Percentiles rank a stretch among this genome's conserved stretches.
phyloP scores from a whole-genome alignment of 495 filamentous ascomycete species.

The Paragyromitra xinjiangensis region DNA sequence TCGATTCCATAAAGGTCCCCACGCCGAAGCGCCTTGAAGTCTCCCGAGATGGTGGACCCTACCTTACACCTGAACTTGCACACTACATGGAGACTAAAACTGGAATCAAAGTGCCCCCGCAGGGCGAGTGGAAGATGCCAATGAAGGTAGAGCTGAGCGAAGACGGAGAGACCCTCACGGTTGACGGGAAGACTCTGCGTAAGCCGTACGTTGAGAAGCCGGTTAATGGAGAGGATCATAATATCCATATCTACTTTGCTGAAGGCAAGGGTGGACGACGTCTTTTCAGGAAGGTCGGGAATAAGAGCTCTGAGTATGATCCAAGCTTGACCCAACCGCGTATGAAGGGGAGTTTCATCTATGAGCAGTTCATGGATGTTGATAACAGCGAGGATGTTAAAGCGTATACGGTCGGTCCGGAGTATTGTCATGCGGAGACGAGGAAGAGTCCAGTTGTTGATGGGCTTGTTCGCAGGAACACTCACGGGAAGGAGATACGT shows the following conservation, averaged over 20 bases:
- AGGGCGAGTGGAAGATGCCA: slow-evolving; percentile 58
- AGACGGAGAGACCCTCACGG: slow-evolving; percentile 83
- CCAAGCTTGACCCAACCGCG: slow-evolving; percentile 76
- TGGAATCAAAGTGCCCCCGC: slow-evolving; percentile 75
- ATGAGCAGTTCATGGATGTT: slow-evolving; percentile 94
- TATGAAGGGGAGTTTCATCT: slow-evolving; percentile 84
- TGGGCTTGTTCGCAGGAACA: slow-evolving; percentile 92
- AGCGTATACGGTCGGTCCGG: slow-evolving; percentile 93
- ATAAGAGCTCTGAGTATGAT: slow-evolving; percentile 96
- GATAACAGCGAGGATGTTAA: slow-evolving; percentile 98
- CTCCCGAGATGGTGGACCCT: slow-evolving; percentile 90
- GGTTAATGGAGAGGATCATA: slow-evolving; percentile 97
- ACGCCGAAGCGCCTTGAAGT: slow-evolving; percentile 92
- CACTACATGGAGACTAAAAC: slow-evolving; percentile 79
- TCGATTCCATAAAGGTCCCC: slow-evolving; percentile 87
- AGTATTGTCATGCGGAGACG: slow-evolving; percentile 96
- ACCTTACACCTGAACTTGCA: slow-evolving; percentile 76
- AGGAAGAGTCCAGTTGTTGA: slow-evolving; percentile 97
- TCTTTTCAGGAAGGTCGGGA: slow-evolving; percentile 95
- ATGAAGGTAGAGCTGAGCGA: slow-evolving; percentile 82
- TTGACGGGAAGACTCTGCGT: slow-evolving; percentile 80
- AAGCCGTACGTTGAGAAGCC: slow-evolving; percentile 99
- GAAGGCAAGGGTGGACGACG: slow-evolving; percentile 88
- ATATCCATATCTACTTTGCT: slow-evolving; percentile 96
- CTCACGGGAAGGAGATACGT: slow-evolving; percentile 94